Evolutionary conservation across 176 grass and related monocot species (phyloP).

Genomic region (Tillandsia fasciculata): DNA sequence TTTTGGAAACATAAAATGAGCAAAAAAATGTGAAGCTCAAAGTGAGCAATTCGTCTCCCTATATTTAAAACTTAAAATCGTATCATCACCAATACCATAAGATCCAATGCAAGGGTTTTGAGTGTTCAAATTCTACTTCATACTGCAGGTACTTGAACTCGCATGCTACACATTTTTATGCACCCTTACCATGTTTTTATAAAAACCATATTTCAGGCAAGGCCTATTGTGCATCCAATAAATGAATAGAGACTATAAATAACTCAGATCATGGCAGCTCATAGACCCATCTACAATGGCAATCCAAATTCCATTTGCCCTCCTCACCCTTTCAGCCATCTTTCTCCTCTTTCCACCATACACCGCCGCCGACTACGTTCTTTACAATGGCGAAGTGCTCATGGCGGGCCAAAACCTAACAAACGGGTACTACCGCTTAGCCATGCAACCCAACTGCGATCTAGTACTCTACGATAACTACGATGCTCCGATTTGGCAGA

Average conservation of each 20-base stretch:
- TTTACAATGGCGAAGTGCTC: constrained; percentile 12
- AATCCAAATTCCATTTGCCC: not conserved
- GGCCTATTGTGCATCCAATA: not conserved
- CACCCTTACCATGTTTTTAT: too few species aligned
- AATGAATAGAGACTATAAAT: not conserved
- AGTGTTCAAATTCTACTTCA: too few species aligned
- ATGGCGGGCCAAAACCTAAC: constrained; percentile 15
- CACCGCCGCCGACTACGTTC: constrained; percentile 3
- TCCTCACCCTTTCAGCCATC: not conserved
- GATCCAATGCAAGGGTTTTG: too few species aligned
- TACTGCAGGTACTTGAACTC: too few species aligned
- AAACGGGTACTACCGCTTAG: constrained; percentile 4
- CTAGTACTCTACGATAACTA: constrained; percentile 1
- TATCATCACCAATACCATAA: too few species aligned
- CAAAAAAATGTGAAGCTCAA: too few species aligned
- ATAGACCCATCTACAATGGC: constrained; percentile 3
- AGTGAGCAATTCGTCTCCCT: too few species aligned
- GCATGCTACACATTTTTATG: too few species aligned
- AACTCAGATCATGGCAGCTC: not conserved
- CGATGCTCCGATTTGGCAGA: not conserved
- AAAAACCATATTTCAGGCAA: not conserved
- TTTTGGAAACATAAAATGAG: too few species aligned
- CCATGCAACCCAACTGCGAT: constrained; percentile 8
- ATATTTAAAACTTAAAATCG: too few species aligned
- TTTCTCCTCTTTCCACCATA: not conserved